phyloP scores from a whole-genome alignment of 306 rosid species.

The Castanea sativa region DNA sequence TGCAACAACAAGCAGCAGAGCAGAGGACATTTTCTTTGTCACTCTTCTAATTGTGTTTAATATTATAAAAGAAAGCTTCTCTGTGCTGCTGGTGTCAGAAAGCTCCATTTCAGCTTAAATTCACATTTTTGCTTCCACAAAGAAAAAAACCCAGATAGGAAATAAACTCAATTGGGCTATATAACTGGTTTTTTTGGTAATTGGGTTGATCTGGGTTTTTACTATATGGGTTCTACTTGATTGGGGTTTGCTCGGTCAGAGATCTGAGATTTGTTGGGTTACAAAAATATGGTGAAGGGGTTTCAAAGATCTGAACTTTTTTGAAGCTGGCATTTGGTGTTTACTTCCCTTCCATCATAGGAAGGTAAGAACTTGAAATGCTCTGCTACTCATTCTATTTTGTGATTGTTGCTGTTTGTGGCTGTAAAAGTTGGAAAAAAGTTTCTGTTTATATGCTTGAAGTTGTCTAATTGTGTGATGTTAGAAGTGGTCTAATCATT shows the following conservation, averaged over 20 bases:
- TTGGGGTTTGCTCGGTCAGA: conserved; percentile 27
- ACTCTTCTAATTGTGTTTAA: conserved; percentile 14
- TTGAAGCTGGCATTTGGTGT: conserved; percentile 32
- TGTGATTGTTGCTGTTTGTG: neutral
- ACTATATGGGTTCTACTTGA: neutral
- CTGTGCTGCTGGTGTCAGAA: conserved; percentile 34
- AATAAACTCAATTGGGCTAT: conserved; percentile 9
- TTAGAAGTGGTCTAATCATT: conserved; percentile 5
- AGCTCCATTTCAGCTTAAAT: conserved; percentile 77
- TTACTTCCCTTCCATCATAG: neutral
- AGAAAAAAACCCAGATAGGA: conserved; percentile 10
- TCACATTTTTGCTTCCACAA: conserved; percentile 44
- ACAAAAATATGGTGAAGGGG: conserved; percentile 29
- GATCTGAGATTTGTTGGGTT: conserved; percentile 37
- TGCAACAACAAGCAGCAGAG: conserved; percentile 8
- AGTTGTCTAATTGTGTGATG: neutral
- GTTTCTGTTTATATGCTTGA: conserved; percentile 9
- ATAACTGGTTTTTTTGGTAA: conserved; percentile 30
- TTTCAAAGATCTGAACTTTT: conserved; percentile 71
- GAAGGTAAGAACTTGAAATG: conserved; percentile 25
- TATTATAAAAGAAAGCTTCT: conserved; percentile 24
- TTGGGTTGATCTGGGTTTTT: conserved; percentile 27
- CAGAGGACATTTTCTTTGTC: conserved; percentile 22
- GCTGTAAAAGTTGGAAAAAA: neutral
- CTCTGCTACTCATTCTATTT: neutral